A percentile compares a stretch with the other conserved stretches of the same genome.
Conservation (phyloP, 352 stramenopile genomes). For the Globisporangium nunn region DNA sequence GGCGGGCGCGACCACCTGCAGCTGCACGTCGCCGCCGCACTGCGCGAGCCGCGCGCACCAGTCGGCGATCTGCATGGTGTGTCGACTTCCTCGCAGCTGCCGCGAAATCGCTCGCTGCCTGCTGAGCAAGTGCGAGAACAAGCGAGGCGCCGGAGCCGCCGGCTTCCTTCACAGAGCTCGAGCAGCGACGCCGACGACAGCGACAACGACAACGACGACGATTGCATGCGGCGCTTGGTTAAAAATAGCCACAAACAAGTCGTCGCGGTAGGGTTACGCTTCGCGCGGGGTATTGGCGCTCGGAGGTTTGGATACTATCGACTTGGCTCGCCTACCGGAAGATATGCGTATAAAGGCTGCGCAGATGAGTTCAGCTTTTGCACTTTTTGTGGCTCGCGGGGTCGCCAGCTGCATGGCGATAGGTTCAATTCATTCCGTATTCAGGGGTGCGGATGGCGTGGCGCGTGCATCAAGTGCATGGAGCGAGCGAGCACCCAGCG, state of each 20-base stretch:
- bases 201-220: not conserved
- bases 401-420: no score
- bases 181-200: not conserved
- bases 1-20: conserved; percentile 2
- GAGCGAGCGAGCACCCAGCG: no score
- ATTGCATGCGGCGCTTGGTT: not conserved
- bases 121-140: not conserved
- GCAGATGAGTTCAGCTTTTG: no score
- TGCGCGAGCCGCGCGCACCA: conserved; percentile 15
- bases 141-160: not conserved
- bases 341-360: no score
- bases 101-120: not conserved
- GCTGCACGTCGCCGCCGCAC: conserved; percentile 5
- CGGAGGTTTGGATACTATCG: no score
- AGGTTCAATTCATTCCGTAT: no score
- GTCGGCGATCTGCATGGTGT: conserved; percentile 7
- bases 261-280: no score
- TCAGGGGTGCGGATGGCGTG: no score
- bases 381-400: no score
- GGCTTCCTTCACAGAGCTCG: not conserved
- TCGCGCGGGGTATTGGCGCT: no score
- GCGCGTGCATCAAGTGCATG: no score
- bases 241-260: not conserved
- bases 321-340: no score
- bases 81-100: not conserved